A percentile compares a stretch with the other conserved stretches of the same genome.
Conservation (phyloP, 2,329 filamentous ascomycete genomes). For the Dothideomycetes sp. region DNA sequence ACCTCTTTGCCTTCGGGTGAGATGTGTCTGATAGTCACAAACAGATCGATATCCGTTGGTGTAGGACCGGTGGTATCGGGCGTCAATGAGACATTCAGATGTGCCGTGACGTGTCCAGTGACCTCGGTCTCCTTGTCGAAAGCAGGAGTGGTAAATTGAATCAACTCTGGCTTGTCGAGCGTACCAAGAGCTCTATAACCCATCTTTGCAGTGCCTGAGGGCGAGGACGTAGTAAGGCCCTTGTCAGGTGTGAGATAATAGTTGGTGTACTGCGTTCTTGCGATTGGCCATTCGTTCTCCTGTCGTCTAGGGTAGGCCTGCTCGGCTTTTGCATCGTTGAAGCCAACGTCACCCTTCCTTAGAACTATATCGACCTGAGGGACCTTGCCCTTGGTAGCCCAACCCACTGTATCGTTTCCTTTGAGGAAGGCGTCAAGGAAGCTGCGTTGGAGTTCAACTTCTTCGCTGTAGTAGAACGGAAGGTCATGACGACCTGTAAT, state of each 20-base stretch:
- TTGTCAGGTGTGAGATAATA: slow-evolving; percentile 47
- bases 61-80: slow-evolving; percentile 30
- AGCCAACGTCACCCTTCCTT: slow-evolving; percentile 56
- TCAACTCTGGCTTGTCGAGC: slow-evolving; percentile 42
- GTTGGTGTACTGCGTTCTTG: slow-evolving; percentile 52
- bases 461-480: slow-evolving; percentile 60
- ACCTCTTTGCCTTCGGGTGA: slow-evolving; percentile 47
- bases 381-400: slow-evolving; percentile 47
- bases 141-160: slow-evolving; percentile 48
- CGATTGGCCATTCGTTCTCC: slow-evolving; percentile 57
- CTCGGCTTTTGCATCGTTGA: slow-evolving; percentile 51
- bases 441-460: slow-evolving; percentile 55
- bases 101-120: slow-evolving; percentile 56
- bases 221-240: slow-evolving; percentile 30
- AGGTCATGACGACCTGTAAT: slow-evolving; percentile 61
- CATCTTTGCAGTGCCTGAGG: slow-evolving; percentile 32
- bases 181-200: slow-evolving; percentile 51
- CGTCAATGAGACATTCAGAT: slow-evolving; percentile 51
- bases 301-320: slow-evolving; percentile 43
- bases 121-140: slow-evolving; percentile 57
- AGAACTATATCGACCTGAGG: slow-evolving; percentile 51
- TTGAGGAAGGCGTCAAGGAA: slow-evolving; percentile 65
- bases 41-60: slow-evolving; percentile 53
- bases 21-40: slow-evolving; percentile 52
- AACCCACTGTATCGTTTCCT: slow-evolving; percentile 51